phyloP scores from a whole-genome alignment of 83 land plant species.

The Isoetes engelmannii region DNA sequence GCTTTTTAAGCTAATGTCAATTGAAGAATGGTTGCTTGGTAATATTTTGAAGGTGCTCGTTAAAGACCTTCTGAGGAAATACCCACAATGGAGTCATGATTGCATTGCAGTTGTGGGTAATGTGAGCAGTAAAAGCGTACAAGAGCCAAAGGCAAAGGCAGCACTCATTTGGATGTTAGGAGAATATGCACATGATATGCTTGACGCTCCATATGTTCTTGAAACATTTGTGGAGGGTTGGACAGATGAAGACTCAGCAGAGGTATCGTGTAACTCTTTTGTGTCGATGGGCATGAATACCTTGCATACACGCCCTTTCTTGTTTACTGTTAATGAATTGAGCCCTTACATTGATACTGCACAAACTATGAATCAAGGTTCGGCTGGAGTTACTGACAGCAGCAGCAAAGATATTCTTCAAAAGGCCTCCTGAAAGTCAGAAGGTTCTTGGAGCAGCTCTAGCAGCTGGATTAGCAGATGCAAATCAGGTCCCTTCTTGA shows the following conservation, averaged over 20 bases:
- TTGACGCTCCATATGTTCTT: slow-evolving; percentile 88
- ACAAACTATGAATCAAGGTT: slow-evolving; percentile 40
- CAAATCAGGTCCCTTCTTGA: slow-evolving; percentile 65
- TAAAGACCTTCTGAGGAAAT: slow-evolving; percentile 88
- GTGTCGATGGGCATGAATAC: neutral
- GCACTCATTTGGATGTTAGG: slow-evolving; percentile 99
- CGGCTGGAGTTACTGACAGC: slow-evolving; percentile 90
- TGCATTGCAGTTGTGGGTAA: slow-evolving; percentile 99
- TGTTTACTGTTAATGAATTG: neutral
- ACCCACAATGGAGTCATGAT: slow-evolving; percentile 99
- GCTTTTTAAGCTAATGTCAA: neutral
- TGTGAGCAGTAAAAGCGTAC: slow-evolving; percentile 88
- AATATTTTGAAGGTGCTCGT: slow-evolving; percentile 65
- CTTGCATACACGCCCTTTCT: neutral
- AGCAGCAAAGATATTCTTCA: slow-evolving; percentile 77
- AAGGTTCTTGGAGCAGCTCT: slow-evolving; percentile 82
- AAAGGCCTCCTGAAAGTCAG: slow-evolving; percentile 91
- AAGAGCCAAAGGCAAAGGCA: slow-evolving; percentile 94
- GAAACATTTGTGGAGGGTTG: slow-evolving; percentile 84
- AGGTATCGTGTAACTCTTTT: slow-evolving; percentile 37
- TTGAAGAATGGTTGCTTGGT: neutral
- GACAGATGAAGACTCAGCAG: slow-evolving; percentile 89
- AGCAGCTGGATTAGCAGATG: slow-evolving; percentile 84
- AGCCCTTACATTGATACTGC: neutral
- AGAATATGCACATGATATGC: slow-evolving; percentile 94